Conservation (phyloP, 2,329 filamentous ascomycete species). For the Colletotrichum lindemuthianum region DNA sequence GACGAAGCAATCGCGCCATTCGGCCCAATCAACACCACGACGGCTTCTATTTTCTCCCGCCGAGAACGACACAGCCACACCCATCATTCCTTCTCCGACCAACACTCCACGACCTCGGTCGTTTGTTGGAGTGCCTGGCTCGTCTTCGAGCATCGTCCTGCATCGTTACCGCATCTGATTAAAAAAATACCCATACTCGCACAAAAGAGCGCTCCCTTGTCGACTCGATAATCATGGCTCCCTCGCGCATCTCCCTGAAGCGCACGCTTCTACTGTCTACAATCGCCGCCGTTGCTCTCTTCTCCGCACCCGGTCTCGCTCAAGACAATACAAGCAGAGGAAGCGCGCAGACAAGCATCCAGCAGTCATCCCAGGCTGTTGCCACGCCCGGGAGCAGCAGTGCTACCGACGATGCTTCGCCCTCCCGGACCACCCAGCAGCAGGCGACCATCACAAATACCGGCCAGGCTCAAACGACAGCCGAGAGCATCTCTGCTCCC, state of each 20-base stretch:
- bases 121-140: neutral
- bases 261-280: constrained; percentile 76
- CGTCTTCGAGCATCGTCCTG: neutral
- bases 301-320: constrained; percentile 46
- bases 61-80: constrained; percentile 9
- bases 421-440: constrained; percentile 33
- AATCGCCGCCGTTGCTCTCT: constrained; percentile 67
- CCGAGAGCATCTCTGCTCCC: constrained; percentile 26
- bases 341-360: constrained; percentile 9
- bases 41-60: constrained; percentile 1
- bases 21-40: constrained; percentile 21
- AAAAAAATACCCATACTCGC: neutral
- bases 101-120: neutral
- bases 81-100: constrained; percentile 3
- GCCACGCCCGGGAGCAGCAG: constrained; percentile 24
- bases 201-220: neutral
- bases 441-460: constrained; percentile 39
- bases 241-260: constrained; percentile 31
- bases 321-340: constrained; percentile 39
- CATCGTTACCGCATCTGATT: constrained; percentile 5
- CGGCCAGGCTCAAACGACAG: constrained; percentile 33
- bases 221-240: constrained; percentile 23
- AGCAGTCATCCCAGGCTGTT: constrained; percentile 24
- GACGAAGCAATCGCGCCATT: constrained; percentile 17
- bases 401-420: constrained; percentile 27